Evolutionary conservation across 2,329 filamentous ascomycete species (phyloP).

Genomic region (Neopestalotiopsis sp.): DNA sequence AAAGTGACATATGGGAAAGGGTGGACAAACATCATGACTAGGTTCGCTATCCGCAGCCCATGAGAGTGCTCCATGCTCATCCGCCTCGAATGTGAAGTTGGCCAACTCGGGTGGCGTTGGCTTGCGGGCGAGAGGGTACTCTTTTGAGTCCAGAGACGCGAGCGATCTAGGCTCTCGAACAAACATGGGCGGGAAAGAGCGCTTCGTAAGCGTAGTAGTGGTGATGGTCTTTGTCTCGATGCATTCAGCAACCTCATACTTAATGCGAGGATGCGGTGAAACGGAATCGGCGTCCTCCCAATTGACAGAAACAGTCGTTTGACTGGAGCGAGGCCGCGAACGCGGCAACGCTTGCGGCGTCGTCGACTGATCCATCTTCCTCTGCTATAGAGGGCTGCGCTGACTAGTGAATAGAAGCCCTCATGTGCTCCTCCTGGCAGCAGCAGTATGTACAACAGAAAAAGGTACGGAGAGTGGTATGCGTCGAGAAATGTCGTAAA

Average conservation of each 20-base stretch:
- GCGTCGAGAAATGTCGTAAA: background rate
- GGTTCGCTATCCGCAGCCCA: slow-evolving; percentile 36
- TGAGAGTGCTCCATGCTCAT: slow-evolving; percentile 61
- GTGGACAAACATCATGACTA: slow-evolving; percentile 29
- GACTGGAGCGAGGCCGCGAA: slow-evolving; percentile 43
- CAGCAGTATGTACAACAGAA: background rate
- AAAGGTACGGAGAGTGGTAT: background rate
- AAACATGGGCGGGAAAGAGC: slow-evolving; percentile 82
- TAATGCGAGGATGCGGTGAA: slow-evolving; percentile 47
- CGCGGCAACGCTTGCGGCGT: slow-evolving; percentile 25
- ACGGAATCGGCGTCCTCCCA: slow-evolving; percentile 47
- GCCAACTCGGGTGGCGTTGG: slow-evolving; percentile 82
- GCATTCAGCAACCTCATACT: slow-evolving; percentile 67
- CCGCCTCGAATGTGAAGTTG: slow-evolving; percentile 74
- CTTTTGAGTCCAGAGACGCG: slow-evolving; percentile 78
- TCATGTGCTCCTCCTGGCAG: background rate
- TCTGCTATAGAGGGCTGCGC: slow-evolving; percentile 6
- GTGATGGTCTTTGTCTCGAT: slow-evolving; percentile 78
- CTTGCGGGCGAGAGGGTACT: slow-evolving; percentile 85
- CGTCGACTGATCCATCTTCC: slow-evolving; percentile 23
- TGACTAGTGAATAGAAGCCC: background rate
- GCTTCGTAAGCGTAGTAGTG: slow-evolving; percentile 89
- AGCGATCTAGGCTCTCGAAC: slow-evolving; percentile 76
- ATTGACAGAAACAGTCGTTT: slow-evolving; percentile 53
- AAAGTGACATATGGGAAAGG: slow-evolving; percentile 4